Conservation (phyloP, 2,329 filamentous ascomycete genomes). For the Pezicula carpinea region DNA sequence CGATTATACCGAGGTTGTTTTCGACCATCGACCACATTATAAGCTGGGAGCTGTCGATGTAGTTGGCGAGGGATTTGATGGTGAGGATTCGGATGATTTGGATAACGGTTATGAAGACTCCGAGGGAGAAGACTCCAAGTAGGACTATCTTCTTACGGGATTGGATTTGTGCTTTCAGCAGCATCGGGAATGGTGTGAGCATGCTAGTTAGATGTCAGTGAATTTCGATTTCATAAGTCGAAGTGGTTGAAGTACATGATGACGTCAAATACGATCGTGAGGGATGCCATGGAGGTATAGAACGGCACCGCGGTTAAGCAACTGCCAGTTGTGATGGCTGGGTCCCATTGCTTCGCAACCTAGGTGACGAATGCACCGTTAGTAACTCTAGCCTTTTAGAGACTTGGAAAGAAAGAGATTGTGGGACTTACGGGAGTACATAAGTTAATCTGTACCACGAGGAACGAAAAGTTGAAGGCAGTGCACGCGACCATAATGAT, state of each 20-base stretch:
- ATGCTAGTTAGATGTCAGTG: constrained; percentile 25
- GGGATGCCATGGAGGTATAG: constrained; percentile 37
- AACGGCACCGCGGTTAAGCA: constrained; percentile 38
- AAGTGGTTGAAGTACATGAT: constrained; percentile 29
- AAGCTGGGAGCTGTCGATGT: constrained; percentile 37
- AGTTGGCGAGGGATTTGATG: constrained; percentile 38
- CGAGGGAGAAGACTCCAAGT: constrained; percentile 40
- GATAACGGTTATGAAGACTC: constrained; percentile 46
- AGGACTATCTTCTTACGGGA: constrained; percentile 38
- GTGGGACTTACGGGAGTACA: constrained; percentile 27
- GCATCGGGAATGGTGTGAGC: constrained; percentile 36
- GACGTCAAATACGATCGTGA: constrained; percentile 39
- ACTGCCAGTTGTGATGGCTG: constrained; percentile 27
- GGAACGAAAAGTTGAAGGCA: constrained; percentile 34
- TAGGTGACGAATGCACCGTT: constrained; percentile 4
- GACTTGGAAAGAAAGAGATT: constrained; percentile 22
- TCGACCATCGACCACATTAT: constrained; percentile 44
- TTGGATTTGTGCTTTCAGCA: constrained; percentile 33
- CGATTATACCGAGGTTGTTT: constrained; percentile 38
- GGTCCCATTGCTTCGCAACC: constrained; percentile 40
- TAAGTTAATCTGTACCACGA: constrained; percentile 22
- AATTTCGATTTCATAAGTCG: neutral
- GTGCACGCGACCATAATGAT: constrained; percentile 31
- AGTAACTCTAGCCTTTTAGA: constrained; percentile 25
- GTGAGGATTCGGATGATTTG: constrained; percentile 47